phyloP scores from a whole-genome alignment of 805 yeast genomes.

The Cyberlindnera euphorbiiphila region DNA sequence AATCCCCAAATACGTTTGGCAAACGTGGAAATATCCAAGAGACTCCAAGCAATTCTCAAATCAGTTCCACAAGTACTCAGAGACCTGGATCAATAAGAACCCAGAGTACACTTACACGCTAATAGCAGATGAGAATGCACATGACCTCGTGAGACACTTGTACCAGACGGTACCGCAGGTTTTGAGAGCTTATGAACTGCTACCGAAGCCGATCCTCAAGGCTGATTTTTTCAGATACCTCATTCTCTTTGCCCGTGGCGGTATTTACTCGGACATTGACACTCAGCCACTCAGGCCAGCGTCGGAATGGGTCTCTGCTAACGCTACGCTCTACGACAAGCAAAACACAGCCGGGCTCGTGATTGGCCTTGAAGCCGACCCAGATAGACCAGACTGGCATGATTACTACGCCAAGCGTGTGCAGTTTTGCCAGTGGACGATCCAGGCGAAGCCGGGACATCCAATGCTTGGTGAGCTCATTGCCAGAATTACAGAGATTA shows the following conservation, averaged over 20 bases:
- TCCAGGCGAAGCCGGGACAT: constrained; percentile 86
- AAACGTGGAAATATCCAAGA: constrained; percentile 80
- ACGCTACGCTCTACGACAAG: constrained; percentile 23
- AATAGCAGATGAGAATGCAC: constrained; percentile 65
- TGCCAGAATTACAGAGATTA: constrained; percentile 70
- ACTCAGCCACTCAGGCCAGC: constrained; percentile 73
- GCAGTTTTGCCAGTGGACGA: constrained; percentile 97
- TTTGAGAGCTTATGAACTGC: constrained; percentile 60
- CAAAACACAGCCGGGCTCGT: constrained; percentile 60
- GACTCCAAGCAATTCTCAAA: constrained; percentile 55
- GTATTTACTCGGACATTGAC: constrained; percentile 89
- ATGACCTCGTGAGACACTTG: constrained; percentile 49
- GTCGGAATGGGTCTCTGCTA: constrained; percentile 65
- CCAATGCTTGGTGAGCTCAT: constrained; percentile 82
- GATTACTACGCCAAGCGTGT: constrained; percentile 90
- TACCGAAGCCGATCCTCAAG: constrained; percentile 80
- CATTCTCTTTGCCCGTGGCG: constrained; percentile 85
- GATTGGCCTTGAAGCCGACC: constrained; percentile 95
- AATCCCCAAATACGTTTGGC: constrained; percentile 86
- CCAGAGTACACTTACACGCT: constrained; percentile 67
- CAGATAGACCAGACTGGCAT: constrained; percentile 91
- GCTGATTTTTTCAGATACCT: constrained; percentile 94
- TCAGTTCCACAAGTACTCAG: constrained; percentile 44
- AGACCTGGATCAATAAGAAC: constrained; percentile 62
- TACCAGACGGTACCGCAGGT: constrained; percentile 76